These are phyloP conservation scores for Stromatinia cepivora DNA, from an alignment of 2,329 filamentous ascomycete species.

Conservation along the genomic window DNA sequence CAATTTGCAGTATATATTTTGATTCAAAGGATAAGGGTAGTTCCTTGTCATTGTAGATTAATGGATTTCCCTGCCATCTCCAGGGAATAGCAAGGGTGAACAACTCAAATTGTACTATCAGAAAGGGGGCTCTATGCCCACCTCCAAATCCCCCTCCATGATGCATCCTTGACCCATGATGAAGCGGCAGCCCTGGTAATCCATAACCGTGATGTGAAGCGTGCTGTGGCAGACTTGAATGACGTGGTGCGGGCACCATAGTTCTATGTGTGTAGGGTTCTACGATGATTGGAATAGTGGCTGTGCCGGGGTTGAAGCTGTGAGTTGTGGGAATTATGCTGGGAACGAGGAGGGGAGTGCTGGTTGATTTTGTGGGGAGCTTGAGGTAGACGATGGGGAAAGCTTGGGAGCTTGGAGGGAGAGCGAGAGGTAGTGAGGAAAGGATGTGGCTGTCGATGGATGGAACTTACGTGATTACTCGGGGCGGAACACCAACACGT, in stretches of 20 bases:
- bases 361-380: no score
- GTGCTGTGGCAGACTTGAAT: not conserved
- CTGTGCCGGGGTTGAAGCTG: not conserved
- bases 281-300: not conserved
- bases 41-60: no score
- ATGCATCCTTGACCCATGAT: not conserved
- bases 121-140: not conserved
- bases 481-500: not conserved
- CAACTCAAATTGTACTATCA: not conserved
- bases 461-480: not conserved
- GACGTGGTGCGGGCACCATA: not conserved
- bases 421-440: not conserved
- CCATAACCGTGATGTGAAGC: not conserved
- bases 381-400: no score
- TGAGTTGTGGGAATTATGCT: not conserved
- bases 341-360: fast-evolving
- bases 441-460: not conserved
- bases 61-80: not conserved
- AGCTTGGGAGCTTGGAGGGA: no score
- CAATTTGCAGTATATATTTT: no score
- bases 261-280: not conserved
- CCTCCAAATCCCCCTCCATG: not conserved
- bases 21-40: not conserved
- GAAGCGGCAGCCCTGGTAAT: not conserved
- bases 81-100: not conserved